Base-by-base conservation (phyloP, 768 basidiomycete genomes). In the Botryobasidium botryosum region DNA sequence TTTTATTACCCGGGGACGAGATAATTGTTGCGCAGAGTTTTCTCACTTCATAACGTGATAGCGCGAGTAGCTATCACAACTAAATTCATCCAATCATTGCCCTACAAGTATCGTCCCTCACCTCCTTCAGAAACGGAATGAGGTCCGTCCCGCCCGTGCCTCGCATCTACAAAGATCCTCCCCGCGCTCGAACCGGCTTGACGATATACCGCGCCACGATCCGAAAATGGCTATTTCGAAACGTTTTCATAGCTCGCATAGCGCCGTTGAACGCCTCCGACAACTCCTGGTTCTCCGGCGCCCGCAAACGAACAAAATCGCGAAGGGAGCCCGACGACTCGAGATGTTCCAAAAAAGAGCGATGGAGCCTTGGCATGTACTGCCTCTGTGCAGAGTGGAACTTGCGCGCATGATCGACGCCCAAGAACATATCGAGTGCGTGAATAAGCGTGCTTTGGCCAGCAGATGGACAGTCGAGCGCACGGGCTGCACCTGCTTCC, bases 361-460 rank as follows among this genome's bases (percentile, higher is more conserved):
- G 74, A 68, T 96, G 92, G 44, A 72, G 73, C 12, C 81, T 80
- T 0, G 92, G 91, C 92, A 97, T 97, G 63, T 97, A 97, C 50
- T 78, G 69, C 35, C 72, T 79, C 59, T 94, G 78, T 42, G 12
- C 24, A 21, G 27, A 26, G 25, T 94, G 85, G 84, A 59, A 88
- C n/a, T n/a, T 25, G 13, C 24, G 51, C 78, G 40, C 13, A 52
- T 74, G 70, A 52, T 79, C 74, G 5, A 83, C 64, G 12, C 79
- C 77, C 6, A 84, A 65, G 55, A 83, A 84, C 24, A 78, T 64
- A 49, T 82, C 81, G 8, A 84, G 60, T 4, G 74, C 71, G 46
- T 83, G 81, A 67, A 99, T 86, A 45, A 91, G 71, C 40, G 78
- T 79, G 60, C 84, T 88, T 64, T 99, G 92, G 2, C 92, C 92